Percentiles rank a stretch among this genome's conserved stretches.
Conservation (phyloP, 495 filamentous ascomycete genomes). For the Talaromyces wortmannii region DNA sequence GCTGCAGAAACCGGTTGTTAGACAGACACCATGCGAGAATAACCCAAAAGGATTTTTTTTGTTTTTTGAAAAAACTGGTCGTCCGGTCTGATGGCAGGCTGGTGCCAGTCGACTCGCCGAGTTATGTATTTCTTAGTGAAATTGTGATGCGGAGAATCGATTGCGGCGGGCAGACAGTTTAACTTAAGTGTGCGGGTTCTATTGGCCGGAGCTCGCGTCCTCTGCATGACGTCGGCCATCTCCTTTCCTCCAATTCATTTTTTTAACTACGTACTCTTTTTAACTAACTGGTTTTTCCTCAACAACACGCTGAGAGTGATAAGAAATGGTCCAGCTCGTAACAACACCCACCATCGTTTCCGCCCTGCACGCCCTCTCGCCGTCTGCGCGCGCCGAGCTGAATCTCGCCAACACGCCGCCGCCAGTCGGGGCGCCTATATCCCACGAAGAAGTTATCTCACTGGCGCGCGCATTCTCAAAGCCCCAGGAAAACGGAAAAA, state of each 20-base stretch:
- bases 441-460: slow-evolving; percentile 69
- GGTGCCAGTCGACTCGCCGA: too few relatives aligned
- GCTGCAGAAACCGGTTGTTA: too few relatives aligned
- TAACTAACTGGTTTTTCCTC: not conserved
- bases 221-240: not conserved
- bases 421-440: slow-evolving; percentile 61
- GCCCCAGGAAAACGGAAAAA: slow-evolving; percentile 7
- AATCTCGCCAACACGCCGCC: slow-evolving; percentile 31
- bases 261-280: not conserved
- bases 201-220: not conserved
- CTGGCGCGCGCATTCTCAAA: slow-evolving; percentile 51
- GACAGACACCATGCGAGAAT: too few relatives aligned
- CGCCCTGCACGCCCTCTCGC: slow-evolving; percentile 45
- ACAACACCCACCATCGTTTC: slow-evolving; percentile 65
- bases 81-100: too few relatives aligned
- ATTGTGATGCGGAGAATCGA: not conserved
- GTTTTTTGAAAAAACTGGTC: too few relatives aligned
- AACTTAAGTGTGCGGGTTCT: not conserved
- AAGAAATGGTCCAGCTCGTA: slow-evolving; percentile 82
- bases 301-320: too few relatives aligned
- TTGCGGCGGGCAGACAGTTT: too few relatives aligned
- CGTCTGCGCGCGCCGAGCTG: slow-evolving; percentile 20
- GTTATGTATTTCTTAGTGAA: too few relatives aligned
- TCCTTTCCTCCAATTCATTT: not conserved
- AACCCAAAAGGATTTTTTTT: too few relatives aligned